Evolutionary conservation across 148 eudicot genomes (phyloP).

Genomic region (Polygonum maritimum): DNA sequence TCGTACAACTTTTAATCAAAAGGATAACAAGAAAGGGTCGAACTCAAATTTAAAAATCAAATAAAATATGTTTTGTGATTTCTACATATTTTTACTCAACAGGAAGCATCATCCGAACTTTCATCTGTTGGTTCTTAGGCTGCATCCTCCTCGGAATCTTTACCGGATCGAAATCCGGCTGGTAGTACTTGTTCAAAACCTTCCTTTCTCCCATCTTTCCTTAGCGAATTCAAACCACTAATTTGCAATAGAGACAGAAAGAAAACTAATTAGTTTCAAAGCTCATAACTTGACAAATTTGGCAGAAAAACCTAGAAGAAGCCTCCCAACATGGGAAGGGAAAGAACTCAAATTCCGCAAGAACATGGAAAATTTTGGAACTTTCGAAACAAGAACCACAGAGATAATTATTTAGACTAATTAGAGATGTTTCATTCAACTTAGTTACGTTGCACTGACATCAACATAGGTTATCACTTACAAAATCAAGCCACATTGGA

Average conservation of each 20-base stretch:
- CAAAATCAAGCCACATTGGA: background rate
- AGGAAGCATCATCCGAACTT: constrained; percentile 95
- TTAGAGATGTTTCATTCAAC: no score
- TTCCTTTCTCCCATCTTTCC: constrained; percentile 76
- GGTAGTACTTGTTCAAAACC: constrained; percentile 81
- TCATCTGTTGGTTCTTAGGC: constrained; percentile 75
- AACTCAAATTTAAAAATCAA: no score
- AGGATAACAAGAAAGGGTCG: no score
- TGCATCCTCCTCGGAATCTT: constrained; percentile 66
- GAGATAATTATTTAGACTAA: no score
- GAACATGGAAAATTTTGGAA: no score
- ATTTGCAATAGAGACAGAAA: background rate
- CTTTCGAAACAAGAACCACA: no score
- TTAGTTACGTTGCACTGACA: background rate
- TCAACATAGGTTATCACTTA: background rate
- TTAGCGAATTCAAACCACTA: no score
- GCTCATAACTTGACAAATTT: background rate
- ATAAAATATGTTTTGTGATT: no score
- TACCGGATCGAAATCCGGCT: constrained; percentile 92
- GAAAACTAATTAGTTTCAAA: background rate
- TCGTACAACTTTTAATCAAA: no score
- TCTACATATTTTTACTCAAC: no score
- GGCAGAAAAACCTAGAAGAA: background rate
- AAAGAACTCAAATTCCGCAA: no score
- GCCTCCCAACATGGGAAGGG: no score